Evolutionary conservation across 2,329 filamentous ascomycete species (phyloP).

Genomic region (Orbilia brochopaga): DNA sequence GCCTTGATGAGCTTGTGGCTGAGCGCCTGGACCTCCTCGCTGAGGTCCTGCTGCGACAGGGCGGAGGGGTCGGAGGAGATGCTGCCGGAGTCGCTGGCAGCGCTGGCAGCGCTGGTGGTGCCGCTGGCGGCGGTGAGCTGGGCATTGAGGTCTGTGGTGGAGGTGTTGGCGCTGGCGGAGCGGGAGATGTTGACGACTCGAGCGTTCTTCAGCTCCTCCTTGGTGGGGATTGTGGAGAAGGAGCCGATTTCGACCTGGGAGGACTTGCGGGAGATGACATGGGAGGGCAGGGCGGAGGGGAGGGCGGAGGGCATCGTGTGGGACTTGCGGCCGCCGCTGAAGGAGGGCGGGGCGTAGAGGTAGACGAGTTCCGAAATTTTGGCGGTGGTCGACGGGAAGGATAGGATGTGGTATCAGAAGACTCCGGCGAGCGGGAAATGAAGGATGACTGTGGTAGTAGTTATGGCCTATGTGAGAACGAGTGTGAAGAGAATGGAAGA

Average conservation of each 20-base stretch:
- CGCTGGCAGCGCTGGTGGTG: conserved; percentile 13
- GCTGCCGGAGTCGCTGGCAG: conserved; percentile 22
- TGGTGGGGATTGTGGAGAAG: conserved; percentile 48
- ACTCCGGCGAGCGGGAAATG: no score
- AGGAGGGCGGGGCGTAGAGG: conserved; percentile 49
- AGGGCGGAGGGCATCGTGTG: conserved; percentile 43
- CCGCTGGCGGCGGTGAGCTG: conserved; percentile 3
- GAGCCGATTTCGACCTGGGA: conserved; percentile 45
- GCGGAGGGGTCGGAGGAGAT: conserved; percentile 5
- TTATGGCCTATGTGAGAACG: conserved; percentile 13
- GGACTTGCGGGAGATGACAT: conserved; percentile 22
- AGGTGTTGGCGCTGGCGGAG: conserved; percentile 25
- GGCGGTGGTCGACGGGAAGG: conserved; percentile 21
- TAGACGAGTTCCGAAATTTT: conserved; percentile 44
- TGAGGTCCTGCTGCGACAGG: conserved; percentile 62
- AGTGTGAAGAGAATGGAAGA: conserved; percentile 9
- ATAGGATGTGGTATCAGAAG: conserved; percentile 13
- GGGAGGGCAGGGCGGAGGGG: conserved; percentile 23
- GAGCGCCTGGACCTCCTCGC: conserved; percentile 80
- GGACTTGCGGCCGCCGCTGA: conserved; percentile 40
- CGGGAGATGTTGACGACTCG: conserved; percentile 20
- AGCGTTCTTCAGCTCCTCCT: conserved; percentile 29
- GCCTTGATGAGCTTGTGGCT: conserved; percentile 97
- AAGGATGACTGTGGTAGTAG: conserved; percentile 11
- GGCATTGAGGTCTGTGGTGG: conserved; percentile 24